Evolutionary conservation across 805 yeast species (phyloP).

Genomic region (Pichia occidentalis): DNA sequence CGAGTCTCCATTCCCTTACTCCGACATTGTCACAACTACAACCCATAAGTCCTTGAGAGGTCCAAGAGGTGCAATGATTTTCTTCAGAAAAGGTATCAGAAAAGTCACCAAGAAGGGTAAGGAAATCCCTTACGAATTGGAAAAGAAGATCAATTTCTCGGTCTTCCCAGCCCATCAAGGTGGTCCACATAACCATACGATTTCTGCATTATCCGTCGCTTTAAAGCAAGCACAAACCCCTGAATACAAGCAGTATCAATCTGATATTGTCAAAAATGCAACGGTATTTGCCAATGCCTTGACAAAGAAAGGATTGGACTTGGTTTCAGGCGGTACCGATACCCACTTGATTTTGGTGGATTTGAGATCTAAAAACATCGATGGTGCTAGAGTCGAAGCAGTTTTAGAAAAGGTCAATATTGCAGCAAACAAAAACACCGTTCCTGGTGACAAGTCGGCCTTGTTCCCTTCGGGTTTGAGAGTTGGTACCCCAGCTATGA

Average conservation of each 20-base stretch:
- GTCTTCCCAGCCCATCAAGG: slow-evolving; percentile 99
- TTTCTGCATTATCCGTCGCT: slow-evolving; percentile 92
- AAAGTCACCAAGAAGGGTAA: slow-evolving; percentile 78
- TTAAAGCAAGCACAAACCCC: slow-evolving; percentile 86
- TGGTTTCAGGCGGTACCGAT: slow-evolving; percentile 93
- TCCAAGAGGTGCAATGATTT: slow-evolving; percentile 98
- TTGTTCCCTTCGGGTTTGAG: slow-evolving; percentile 94
- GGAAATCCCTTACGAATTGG: slow-evolving; percentile 80
- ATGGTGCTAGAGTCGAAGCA: slow-evolving; percentile 94
- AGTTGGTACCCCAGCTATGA: slow-evolving; percentile 98
- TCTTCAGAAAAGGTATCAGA: slow-evolving; percentile 92
- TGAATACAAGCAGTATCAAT: slow-evolving; percentile 82
- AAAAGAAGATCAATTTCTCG: slow-evolving; percentile 86
- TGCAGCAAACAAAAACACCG: slow-evolving; percentile 93
- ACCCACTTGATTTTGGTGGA: slow-evolving; percentile 86
- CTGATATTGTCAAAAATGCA: slow-evolving; percentile 77
- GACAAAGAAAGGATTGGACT: slow-evolving; percentile 54
- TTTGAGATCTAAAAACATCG: slow-evolving; percentile 71
- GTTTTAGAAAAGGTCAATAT: slow-evolving; percentile 85
- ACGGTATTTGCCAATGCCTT: slow-evolving; percentile 67
- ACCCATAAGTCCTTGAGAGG: slow-evolving; percentile 98
- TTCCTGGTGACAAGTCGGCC: slow-evolving; percentile 95
- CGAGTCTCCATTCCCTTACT: slow-evolving; percentile 85
- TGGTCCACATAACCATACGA: slow-evolving; percentile 98
- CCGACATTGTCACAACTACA: slow-evolving; percentile 96